phyloP scores from a whole-genome alignment of 169 alveolate genomes.

The Pseudocohnilembus persalinus region DNA sequence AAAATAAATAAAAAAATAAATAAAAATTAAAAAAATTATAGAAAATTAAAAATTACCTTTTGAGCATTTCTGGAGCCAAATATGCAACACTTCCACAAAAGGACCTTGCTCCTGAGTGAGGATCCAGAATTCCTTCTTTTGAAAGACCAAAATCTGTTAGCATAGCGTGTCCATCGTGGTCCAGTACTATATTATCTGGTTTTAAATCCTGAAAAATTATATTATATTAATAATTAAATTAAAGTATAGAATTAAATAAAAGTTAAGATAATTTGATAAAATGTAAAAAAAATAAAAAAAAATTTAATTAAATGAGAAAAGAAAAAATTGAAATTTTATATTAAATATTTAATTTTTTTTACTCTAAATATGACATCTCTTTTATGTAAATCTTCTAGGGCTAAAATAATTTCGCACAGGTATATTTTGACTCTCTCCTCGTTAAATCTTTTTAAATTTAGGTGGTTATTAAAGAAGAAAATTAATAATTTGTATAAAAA shows the following conservation, averaged over 20 bases:
- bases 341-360: background rate
- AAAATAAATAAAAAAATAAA: no score
- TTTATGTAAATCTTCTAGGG: slow-evolving; percentile 82
- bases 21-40: no score
- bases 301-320: no score
- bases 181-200: slow-evolving; percentile 86
- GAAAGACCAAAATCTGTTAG: slow-evolving; percentile 83
- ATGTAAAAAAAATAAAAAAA: no score
- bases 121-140: slow-evolving; percentile 80
- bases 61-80: slow-evolving; percentile 88
- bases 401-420: slow-evolving; percentile 71
- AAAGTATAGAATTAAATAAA: no score
- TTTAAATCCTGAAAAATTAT: slow-evolving; percentile 56
- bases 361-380: slow-evolving; percentile 80
- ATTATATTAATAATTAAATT: no score
- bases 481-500: background rate
- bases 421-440: slow-evolving; percentile 73
- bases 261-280: no score
- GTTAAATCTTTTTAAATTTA: no score
- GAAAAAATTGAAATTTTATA: no score
- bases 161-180: slow-evolving; percentile 75
- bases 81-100: slow-evolving; percentile 89
- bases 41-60: slow-evolving; percentile 62
- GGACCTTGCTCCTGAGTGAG: slow-evolving; percentile 62
- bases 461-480: slow-evolving; percentile 7